These are phyloP conservation scores for Acanthochlamys bracteata DNA, from an alignment of 106 monocot species.

Conservation along the genomic window DNA sequence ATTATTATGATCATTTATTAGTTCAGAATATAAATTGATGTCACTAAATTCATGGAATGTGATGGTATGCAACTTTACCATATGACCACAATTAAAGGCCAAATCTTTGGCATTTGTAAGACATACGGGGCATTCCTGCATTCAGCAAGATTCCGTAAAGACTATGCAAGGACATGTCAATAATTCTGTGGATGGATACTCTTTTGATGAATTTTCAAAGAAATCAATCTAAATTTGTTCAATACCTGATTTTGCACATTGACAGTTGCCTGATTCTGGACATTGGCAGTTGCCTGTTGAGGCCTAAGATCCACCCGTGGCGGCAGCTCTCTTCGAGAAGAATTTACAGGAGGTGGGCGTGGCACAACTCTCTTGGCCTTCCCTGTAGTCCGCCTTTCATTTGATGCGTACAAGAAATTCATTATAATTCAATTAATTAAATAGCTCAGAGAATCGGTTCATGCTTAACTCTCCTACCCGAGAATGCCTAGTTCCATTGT, in stretches of 20 bases:
- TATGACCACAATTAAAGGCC: too few species aligned
- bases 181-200: too few species aligned
- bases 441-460: not conserved
- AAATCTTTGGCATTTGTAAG: too few species aligned
- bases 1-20: too few species aligned
- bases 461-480: conserved; percentile 30
- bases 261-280: conserved; percentile 19
- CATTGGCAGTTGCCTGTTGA: conserved; percentile 6
- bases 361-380: conserved; percentile 32
- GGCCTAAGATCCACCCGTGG: conserved; percentile 2
- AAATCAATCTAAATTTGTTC: too few species aligned
- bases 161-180: too few species aligned
- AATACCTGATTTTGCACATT: not conserved
- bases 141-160: too few species aligned
- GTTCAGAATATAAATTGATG: too few species aligned
- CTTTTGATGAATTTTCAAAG: too few species aligned
- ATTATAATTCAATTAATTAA: not conserved
- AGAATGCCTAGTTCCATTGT: conserved; percentile 53
- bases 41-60: too few species aligned
- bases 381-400: conserved; percentile 32
- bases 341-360: conserved; percentile 36
- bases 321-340: conserved; percentile 13
- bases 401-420: not conserved
- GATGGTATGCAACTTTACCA: too few species aligned
- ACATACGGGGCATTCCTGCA: too few species aligned